These are phyloP conservation scores for Dothiorella sarmentorum DNA, from an alignment of 2,329 filamentous ascomycete genomes.

Conservation along the genomic window DNA sequence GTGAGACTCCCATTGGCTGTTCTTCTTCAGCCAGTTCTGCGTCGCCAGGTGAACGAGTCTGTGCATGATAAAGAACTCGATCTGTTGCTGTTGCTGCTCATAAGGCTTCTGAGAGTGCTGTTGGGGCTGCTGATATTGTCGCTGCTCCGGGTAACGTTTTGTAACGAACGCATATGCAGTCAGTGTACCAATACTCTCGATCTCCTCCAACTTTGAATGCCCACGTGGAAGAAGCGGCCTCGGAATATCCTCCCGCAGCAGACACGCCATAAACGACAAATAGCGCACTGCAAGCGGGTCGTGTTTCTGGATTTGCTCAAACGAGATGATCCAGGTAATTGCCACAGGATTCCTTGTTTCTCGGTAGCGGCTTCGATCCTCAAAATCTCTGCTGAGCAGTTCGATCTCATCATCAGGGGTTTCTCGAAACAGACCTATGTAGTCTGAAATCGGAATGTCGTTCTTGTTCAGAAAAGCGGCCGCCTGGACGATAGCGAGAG, in stretches of 20 bases:
- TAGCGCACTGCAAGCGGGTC: conserved; percentile 34
- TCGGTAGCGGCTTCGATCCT: conserved; percentile 30
- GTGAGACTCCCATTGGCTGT: too few relatives aligned
- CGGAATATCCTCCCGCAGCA: conserved; percentile 27
- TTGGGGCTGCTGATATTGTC: too few relatives aligned
- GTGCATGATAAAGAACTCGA: too few relatives aligned
- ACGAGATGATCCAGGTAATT: conserved; percentile 39
- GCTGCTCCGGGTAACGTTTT: too few relatives aligned
- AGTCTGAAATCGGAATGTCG: conserved; percentile 18
- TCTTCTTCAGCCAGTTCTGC: too few relatives aligned
- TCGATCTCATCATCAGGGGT: conserved; percentile 28
- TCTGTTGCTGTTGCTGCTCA: too few relatives aligned
- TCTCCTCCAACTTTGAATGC: conserved; percentile 21
- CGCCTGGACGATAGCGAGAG: conserved; percentile 22
- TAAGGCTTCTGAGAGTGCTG: too few relatives aligned
- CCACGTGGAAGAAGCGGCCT: conserved; percentile 30
- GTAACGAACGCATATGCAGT: conserved; percentile 32
- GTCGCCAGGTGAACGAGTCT: too few relatives aligned
- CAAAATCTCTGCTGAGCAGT: conserved; percentile 33
- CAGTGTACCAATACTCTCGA: conserved; percentile 33
- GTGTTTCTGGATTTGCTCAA: conserved; percentile 30
- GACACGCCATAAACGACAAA: conserved; percentile 31
- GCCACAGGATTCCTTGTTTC: conserved; percentile 33
- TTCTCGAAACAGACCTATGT: conserved; percentile 23
- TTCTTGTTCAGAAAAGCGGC: conserved; percentile 35